Conservation (phyloP, 2,329 filamentous ascomycete species). For the Ceratocystis cacaofunesta region DNA sequence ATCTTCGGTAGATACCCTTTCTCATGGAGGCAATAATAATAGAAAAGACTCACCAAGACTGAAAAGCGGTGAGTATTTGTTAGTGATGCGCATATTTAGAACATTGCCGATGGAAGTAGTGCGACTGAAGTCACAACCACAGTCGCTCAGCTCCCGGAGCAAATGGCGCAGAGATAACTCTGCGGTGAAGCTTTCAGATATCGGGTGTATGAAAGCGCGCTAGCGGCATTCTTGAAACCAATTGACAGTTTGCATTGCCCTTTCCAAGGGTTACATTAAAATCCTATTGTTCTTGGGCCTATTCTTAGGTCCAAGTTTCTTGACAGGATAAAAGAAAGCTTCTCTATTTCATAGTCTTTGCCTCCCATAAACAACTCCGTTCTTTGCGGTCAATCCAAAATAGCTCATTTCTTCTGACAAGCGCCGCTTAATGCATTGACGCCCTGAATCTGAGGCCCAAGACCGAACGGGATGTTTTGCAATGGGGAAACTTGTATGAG, state of each 20-base stretch:
- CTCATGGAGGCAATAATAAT: too few relatives aligned
- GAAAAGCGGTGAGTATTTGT: neutral
- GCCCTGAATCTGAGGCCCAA: neutral
- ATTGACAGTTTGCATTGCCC: neutral
- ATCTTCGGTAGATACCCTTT: neutral
- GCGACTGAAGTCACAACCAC: neutral
- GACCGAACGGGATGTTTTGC: neutral
- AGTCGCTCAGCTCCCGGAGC: neutral
- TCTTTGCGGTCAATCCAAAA: neutral
- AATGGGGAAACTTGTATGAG: neutral
- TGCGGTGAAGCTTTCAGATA: neutral
- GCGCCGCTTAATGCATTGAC: neutral
- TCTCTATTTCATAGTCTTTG: too few relatives aligned
- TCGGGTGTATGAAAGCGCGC: neutral
- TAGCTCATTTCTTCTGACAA: neutral
- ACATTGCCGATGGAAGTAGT: neutral
- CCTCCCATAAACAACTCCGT: too few relatives aligned
- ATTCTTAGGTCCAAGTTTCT: too few relatives aligned
- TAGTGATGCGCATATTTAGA: neutral
- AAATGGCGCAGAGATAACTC: neutral
- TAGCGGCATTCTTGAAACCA: neutral
- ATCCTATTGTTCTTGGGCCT: neutral
- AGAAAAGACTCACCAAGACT: neutral
- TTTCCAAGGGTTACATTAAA: neutral
- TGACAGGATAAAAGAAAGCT: too few relatives aligned